phyloP scores from a whole-genome alignment of 2,329 filamentous ascomycete species.

The Diplodia sapinea region DNA sequence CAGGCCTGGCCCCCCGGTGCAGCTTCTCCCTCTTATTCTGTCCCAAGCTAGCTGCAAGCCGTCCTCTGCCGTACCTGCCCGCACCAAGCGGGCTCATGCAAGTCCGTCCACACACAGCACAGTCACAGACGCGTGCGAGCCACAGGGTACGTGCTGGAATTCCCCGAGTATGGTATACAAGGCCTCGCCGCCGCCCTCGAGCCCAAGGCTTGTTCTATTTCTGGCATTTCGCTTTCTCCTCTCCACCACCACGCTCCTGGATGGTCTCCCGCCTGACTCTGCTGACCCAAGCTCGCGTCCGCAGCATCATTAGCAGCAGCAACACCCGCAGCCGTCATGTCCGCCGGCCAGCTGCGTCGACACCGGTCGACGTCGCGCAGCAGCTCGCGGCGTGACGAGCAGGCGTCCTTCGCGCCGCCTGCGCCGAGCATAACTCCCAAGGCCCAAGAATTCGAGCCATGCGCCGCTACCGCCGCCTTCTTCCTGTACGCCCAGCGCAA shows the following conservation, averaged over 20 bases:
- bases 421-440: conserved; percentile 54
- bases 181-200: conserved; percentile 37
- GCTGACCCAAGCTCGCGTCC: conserved; percentile 36
- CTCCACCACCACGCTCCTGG: conserved; percentile 12
- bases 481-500: conserved; percentile 87
- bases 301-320: conserved; percentile 41
- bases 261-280: conserved; percentile 31
- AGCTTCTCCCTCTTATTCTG: conserved; percentile 40
- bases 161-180: conserved; percentile 40
- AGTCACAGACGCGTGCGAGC: conserved; percentile 47
- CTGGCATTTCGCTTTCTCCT: conserved; percentile 27
- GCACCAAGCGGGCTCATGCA: conserved; percentile 50
- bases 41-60: conserved; percentile 47
- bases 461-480: conserved; percentile 87
- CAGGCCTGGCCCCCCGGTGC: conserved; percentile 32
- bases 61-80: conserved; percentile 40
- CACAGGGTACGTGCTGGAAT: conserved; percentile 35
- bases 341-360: conserved; percentile 48
- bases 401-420: conserved; percentile 41
- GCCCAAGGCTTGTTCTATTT: conserved; percentile 32
- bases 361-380: conserved; percentile 51
- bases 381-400: conserved; percentile 44
- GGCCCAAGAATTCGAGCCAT: conserved; percentile 73
- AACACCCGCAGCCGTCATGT: conserved; percentile 47
- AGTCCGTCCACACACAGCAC: conserved; percentile 45